Percentiles rank a stretch among this genome's conserved stretches.
Conservation (phyloP, 768 basidiomycete species). For the Sarcodon sp. region DNA sequence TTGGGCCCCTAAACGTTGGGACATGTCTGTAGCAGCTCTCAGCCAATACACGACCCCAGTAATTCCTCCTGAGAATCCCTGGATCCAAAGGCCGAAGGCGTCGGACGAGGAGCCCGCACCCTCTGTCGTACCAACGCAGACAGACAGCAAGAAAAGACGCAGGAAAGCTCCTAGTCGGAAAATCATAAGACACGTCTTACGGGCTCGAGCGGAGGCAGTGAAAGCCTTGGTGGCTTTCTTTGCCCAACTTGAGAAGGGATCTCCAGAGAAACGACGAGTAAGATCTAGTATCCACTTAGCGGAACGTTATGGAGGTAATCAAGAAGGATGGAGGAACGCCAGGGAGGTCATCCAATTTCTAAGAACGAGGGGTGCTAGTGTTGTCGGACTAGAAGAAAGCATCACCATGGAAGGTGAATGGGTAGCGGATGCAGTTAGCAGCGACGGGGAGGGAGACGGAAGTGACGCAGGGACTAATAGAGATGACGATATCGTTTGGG, state of each 20-base stretch:
- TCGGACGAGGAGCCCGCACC: constrained; percentile 8
- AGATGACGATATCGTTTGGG: constrained; percentile 1
- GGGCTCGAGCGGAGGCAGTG: constrained; percentile 75
- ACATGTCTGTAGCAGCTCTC: constrained; percentile 63
- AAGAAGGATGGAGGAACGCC: constrained; percentile 46
- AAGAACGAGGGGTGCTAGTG: constrained; percentile 57
- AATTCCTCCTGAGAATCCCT: constrained; percentile 55
- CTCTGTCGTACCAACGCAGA: constrained; percentile 6
- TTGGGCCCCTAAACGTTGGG: constrained; percentile 81
- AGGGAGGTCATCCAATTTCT: constrained; percentile 66
- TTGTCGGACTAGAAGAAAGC: constrained; percentile 34
- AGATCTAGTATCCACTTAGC: constrained; percentile 37
- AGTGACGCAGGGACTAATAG: constrained; percentile 7
- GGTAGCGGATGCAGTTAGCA: constrained; percentile 41
- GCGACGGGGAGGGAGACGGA: constrained; percentile 35
- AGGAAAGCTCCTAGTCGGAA: constrained; percentile 62
- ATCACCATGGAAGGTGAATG: constrained; percentile 42
- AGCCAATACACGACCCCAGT: constrained; percentile 58
- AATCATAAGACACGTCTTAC: constrained; percentile 81
- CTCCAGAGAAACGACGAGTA: constrained; percentile 31
- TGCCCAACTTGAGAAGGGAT: constrained; percentile 35
- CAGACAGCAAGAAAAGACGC: constrained; percentile 7
- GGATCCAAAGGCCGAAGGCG: constrained; percentile 41
- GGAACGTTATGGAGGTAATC: constrained; percentile 14
- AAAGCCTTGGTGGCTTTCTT: constrained; percentile 66